Evolutionary conservation across 208 protist genomes (phyloP), one percentile per base, ranked within the genome.

Genomic region (Trichomonas tenax): DNA sequence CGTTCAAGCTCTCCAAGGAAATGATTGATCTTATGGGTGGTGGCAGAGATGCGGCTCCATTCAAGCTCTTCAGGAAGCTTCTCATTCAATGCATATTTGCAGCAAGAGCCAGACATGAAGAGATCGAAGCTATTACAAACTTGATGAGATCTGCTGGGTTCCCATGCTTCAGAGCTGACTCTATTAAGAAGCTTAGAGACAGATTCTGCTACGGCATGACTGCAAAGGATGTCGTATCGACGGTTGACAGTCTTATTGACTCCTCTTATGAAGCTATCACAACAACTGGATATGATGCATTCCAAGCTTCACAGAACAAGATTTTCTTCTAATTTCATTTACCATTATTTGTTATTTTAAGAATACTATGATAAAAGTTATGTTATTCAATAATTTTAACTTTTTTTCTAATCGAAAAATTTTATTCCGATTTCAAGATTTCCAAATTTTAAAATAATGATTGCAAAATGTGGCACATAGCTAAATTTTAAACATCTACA

Each of bases 1-100:
- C 97, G 1, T 98, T 98, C 96, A 98, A 98, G 89, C 96, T 98
- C 34, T 97, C 97, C 2, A 72, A 81, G 3, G 97, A 97, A 96
- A 97, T 97, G 96, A 96, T 97, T 6, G 96, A 97, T 17, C 82
- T 97, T 10, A 86, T 97, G 81, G 97, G 96, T 23, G 96, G 96
- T 31, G 38, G 48, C 21, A 95, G 14, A 72, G 44, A 58, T 17
- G 46, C 96, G 10, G 23, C 41, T 41, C 48, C 82, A 31, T 97
- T 96, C 34, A 96, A 97, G 17, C 51, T 46, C 17, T 97, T 97
- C 89, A 89, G 72, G 36, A 63, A 96, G 17, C 58, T 97, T 6
- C 96, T 96, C 63, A 82, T 38, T n/a, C 21, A 46, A 0, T 96
- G 96, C 21, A 88, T 97, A 4, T 96, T 97, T 21, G 95, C 96